Conservation (phyloP, 73 alveolate genomes). For the Paramecium sonneborni region DNA sequence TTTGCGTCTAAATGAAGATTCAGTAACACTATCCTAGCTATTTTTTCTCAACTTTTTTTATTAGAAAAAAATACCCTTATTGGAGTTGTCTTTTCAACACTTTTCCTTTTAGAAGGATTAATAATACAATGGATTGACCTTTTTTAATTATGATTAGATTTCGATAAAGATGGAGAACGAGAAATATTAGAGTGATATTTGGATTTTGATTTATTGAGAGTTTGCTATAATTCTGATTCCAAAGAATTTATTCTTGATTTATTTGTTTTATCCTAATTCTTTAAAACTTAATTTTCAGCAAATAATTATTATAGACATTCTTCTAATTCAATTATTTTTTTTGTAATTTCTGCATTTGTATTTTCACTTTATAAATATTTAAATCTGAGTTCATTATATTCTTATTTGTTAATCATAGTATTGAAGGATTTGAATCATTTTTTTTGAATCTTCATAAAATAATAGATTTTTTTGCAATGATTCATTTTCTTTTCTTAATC, state of each 20-base stretch:
- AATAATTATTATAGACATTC: not conserved
- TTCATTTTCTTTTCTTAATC: constrained; percentile 69
- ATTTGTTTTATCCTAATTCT: not conserved
- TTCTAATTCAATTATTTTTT: not conserved
- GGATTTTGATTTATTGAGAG: not conserved
- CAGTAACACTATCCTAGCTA: not conserved
- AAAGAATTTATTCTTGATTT: not conserved
- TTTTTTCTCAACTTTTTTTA: not conserved
- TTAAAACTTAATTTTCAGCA: not conserved
- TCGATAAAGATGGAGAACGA: not conserved
- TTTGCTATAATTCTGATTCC: not conserved
- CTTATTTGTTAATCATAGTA: not conserved
- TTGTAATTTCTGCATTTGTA: not conserved
- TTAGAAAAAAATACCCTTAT: not conserved
- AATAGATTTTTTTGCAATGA: not conserved
- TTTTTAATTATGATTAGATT: not conserved
- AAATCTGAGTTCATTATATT: not conserved
- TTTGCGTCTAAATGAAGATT: not conserved
- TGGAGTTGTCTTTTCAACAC: not conserved
- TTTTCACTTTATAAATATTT: not conserved
- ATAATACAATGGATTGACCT: not conserved
- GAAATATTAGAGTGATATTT: not conserved
- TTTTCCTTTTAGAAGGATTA: not conserved
- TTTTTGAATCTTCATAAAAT: no score
- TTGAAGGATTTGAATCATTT: not conserved